Conservation (phyloP, 139 green algal species). For the Picochlorum sp. region DNA sequence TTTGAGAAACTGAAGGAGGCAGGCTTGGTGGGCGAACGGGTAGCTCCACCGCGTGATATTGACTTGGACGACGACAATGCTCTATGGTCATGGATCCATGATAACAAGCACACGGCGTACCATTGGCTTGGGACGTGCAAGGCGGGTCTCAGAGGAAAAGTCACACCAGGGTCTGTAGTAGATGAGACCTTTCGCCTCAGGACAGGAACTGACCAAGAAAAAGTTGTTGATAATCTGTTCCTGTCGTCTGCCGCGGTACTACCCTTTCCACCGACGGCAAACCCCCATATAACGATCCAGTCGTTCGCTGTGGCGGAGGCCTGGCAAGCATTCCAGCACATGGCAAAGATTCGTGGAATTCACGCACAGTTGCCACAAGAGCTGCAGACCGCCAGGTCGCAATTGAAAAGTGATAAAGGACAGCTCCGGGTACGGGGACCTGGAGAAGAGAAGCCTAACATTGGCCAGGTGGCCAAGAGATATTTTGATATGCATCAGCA, state of each 20-base stretch:
- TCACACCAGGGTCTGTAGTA: not conserved
- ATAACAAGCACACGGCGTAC: not conserved
- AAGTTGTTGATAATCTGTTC: slow-evolving; percentile 1
- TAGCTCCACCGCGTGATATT: not conserved
- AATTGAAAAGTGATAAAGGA: not conserved
- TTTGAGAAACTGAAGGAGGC: not conserved
- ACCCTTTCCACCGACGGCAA: not conserved
- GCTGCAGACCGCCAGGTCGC: not conserved
- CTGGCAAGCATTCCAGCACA: not conserved
- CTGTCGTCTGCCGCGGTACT: not conserved
- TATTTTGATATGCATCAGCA: too few species aligned
- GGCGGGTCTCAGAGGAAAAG: not conserved
- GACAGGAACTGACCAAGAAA: not conserved
- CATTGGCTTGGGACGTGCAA: slow-evolving; percentile 2
- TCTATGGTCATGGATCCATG: slow-evolving; percentile 1
- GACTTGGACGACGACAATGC: slow-evolving; percentile 1
- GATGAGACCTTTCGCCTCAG: not conserved
- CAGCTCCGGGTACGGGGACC: not conserved
- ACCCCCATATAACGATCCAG: not conserved
- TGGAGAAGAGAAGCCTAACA: not conserved
- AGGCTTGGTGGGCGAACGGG: not conserved
- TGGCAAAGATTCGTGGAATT: not conserved
- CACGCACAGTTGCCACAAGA: not conserved
- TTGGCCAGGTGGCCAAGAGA: too few species aligned
- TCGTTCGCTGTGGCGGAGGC: not conserved